Conservation (phyloP, 306 rosid genomes). For the Erythrophleum fordii region DNA sequence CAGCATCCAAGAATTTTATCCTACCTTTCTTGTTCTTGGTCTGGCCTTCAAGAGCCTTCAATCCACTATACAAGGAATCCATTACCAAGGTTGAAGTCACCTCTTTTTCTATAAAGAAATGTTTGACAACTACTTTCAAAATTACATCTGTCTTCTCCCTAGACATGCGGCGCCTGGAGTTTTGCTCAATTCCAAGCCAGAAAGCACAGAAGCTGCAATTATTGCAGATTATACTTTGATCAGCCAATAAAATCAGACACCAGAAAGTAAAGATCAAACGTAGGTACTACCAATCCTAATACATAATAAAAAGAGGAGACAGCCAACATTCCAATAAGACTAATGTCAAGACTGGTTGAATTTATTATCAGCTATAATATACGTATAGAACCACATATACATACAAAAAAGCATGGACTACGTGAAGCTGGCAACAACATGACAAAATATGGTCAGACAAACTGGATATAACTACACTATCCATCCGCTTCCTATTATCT, state of each 20-base stretch:
- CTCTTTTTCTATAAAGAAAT: conserved; percentile 96
- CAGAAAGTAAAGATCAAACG: conserved; percentile 16
- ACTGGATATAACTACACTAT: conserved; percentile 14
- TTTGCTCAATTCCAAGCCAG: conserved; percentile 95
- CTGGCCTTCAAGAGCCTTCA: conserved; percentile 97
- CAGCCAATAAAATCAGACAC: conserved; percentile 29
- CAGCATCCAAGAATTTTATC: conserved; percentile 70
- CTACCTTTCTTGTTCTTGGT: conserved; percentile 62
- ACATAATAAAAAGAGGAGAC: not conserved
- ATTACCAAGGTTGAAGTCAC: conserved; percentile 97
- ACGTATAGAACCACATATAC: not conserved
- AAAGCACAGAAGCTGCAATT: conserved; percentile 79
- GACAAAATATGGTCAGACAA: conserved; percentile 22
- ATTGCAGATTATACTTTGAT: conserved; percentile 32
- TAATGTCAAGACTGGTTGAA: conserved; percentile 24
- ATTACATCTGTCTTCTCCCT: conserved; percentile 88
- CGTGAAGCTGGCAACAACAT: conserved; percentile 6
- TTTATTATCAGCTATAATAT: conserved; percentile 19
- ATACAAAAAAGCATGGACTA: conserved; percentile 7
- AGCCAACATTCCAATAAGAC: not conserved
- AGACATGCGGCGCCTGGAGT: conserved; percentile 84
- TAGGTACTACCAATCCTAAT: conserved; percentile 17
- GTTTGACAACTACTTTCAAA: conserved; percentile 90
- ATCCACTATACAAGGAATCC: conserved; percentile 97
- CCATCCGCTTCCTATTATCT: conserved; percentile 9